Percentiles rank a stretch among this genome's conserved stretches.
Conservation (phyloP, 305 asterid species). For the Rubia occidens region DNA sequence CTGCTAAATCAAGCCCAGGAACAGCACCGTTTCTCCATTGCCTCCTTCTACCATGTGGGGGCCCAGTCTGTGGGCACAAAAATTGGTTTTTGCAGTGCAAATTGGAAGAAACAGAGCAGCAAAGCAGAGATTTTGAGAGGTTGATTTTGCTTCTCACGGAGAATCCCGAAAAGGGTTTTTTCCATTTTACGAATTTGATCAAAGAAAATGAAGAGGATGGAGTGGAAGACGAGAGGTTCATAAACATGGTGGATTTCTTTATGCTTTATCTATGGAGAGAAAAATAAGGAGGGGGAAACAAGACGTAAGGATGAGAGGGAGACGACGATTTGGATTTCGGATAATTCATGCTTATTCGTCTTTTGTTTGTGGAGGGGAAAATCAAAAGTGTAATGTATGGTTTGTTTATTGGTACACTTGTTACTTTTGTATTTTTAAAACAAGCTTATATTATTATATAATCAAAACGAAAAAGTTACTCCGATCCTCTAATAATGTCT, state of each 20-base stretch:
- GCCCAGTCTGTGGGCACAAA: conserved; percentile 21
- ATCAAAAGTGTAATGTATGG: neutral
- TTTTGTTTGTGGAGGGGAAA: conserved; percentile 58
- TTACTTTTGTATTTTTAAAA: no score
- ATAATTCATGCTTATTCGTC: conserved; percentile 30
- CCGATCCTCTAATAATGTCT: no score
- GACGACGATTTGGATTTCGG: conserved; percentile 27
- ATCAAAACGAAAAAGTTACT: no score
- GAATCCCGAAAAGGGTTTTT: conserved; percentile 32
- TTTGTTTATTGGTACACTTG: no score
- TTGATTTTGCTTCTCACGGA: conserved; percentile 35
- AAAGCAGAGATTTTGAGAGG: conserved; percentile 32
- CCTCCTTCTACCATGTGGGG: conserved; percentile 26
- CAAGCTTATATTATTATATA: no score
- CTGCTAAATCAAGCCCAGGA: conserved; percentile 55
- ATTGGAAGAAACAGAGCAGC: conserved; percentile 28
- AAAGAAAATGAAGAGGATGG: conserved; percentile 31
- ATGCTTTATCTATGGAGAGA: conserved; percentile 14
- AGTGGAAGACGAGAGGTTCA: conserved; percentile 41
- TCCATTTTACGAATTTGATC: conserved; percentile 36
- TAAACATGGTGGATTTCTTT: conserved; percentile 40
- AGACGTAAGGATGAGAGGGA: conserved; percentile 5
- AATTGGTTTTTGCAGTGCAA: conserved; percentile 30
- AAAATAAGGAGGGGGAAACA: conserved; percentile 9
- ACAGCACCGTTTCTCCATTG: conserved; percentile 39